phyloP scores from a whole-genome alignment of 139 green algal species.

The Yamagishiella unicocca region DNA sequence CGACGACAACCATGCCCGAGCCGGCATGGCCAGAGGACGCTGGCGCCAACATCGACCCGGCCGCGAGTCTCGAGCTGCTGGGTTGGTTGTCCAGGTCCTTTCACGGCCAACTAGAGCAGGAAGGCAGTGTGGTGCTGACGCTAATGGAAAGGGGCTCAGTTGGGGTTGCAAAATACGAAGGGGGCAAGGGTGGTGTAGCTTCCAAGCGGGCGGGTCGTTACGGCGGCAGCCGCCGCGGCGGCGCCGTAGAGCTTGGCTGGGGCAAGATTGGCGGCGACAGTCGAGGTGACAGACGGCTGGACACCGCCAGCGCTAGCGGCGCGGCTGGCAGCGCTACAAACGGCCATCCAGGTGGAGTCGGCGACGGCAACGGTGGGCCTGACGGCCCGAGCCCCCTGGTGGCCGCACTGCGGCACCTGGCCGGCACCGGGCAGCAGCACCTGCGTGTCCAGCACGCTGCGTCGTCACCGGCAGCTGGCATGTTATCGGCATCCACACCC shows the following conservation, averaged over 20 bases:
- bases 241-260: too few relatives aligned
- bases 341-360: too few relatives aligned
- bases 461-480: background rate
- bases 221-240: too few relatives aligned
- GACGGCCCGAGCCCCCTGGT: background rate
- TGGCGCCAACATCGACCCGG: too few relatives aligned
- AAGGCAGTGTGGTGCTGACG: constrained; percentile 12
- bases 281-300: too few relatives aligned
- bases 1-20: background rate
- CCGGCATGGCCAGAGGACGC: too few relatives aligned
- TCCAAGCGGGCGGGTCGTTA: too few relatives aligned
- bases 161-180: background rate
- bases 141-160: background rate
- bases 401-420: background rate
- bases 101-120: background rate
- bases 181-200: too few relatives aligned
- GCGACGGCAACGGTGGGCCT: background rate
- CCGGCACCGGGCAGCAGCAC: background rate
- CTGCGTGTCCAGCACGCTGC: constrained; percentile 15
- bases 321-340: too few relatives aligned
- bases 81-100: background rate
- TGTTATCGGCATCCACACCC: background rate
- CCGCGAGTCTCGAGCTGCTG: background rate
- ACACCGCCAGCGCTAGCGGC: background rate
- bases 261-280: background rate